Evolutionary conservation across 176 grass and related monocot species (phyloP), one percentile per base, ranked within the genome.

Genomic region (Puya raimondii): DNA sequence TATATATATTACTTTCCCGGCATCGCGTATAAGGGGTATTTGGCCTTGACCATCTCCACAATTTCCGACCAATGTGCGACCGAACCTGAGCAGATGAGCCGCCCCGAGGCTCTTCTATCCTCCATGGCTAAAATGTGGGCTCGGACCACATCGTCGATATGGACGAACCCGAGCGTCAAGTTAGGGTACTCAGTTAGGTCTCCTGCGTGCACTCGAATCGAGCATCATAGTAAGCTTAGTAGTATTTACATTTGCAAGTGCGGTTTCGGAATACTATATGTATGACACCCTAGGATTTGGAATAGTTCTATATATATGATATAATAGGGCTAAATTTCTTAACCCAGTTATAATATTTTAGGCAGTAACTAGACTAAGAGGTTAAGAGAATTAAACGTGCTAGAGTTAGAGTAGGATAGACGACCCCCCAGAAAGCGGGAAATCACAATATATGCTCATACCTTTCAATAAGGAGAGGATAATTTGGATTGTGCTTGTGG

Each of bases 61-160:
- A 96, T 73, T 70, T 91, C 84, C 0, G 91, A 91, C 91, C 91
- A 96, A 71, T 91, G 84, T 25, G 72, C 76, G 2, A 96, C 91
- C 20, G 63, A 53, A 47, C 71, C 64, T 5, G 91, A 96, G 79
- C 84, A 91, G 80, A 96, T 85, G 14, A 96, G 76, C 73, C 91
- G 53, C 4, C 91, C 87, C 0, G 87, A 83, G 0, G 82, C 91
- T 74, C 77, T 63, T 65, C 64, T 51, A 20, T 96, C 74, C 76
- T 96, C 91, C 91, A 96, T 96, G 76, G 91, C 91, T 15, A 91
- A 53, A 1, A 96, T 79, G 76, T 96, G 91, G 15, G 67, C 69
- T 10, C 79, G 56, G 80, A 96, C 82, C 23, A 85, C 87, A 78
- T 95, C 87, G 53, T 95, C 78, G 57, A 94, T 65, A 66, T 94